Percentiles rank a stretch among this genome's conserved stretches.
phyloP scores from a whole-genome alignment of 208 protist species.

The Trichomonas tenax region DNA sequence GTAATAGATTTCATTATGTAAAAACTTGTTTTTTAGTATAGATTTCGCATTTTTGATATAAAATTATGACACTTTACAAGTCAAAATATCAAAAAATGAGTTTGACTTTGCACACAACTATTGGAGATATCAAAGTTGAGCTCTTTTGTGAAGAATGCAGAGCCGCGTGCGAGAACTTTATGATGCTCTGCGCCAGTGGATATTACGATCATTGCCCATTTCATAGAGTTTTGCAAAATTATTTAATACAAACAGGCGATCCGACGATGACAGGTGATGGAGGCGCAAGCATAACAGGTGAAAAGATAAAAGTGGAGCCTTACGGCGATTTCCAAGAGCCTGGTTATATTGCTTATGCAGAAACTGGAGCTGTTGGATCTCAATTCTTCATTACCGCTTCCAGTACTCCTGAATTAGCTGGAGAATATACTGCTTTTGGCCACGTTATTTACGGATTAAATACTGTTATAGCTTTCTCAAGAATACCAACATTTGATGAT shows the following conservation, averaged over 20 bases:
- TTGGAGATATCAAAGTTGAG: slow-evolving; percentile 32
- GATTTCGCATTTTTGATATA: too few species aligned
- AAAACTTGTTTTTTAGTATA: too few species aligned
- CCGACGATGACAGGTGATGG: background rate
- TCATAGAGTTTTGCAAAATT: slow-evolving; percentile 32
- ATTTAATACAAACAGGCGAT: slow-evolving; percentile 32
- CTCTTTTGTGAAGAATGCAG: slow-evolving; percentile 27
- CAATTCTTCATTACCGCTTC: background rate
- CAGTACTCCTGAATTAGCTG: background rate
- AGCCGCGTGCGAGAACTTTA: slow-evolving; percentile 30
- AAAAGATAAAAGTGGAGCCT: background rate
- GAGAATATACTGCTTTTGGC: background rate
- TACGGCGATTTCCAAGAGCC: background rate
- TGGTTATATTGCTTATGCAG: background rate
- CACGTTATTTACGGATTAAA: background rate
- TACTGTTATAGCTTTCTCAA: background rate
- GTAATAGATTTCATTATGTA: too few species aligned
- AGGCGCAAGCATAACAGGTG: background rate
- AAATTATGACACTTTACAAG: too few species aligned
- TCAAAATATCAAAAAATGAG: slow-evolving; percentile 13
- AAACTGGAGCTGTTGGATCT: background rate
- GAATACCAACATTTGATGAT: background rate
- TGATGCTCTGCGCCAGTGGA: slow-evolving; percentile 24
- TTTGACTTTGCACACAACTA: slow-evolving; percentile 23
- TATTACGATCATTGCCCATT: slow-evolving; percentile 30